phyloP scores from a whole-genome alignment of 148 eudicot species.

The Talinum fruticosum region DNA sequence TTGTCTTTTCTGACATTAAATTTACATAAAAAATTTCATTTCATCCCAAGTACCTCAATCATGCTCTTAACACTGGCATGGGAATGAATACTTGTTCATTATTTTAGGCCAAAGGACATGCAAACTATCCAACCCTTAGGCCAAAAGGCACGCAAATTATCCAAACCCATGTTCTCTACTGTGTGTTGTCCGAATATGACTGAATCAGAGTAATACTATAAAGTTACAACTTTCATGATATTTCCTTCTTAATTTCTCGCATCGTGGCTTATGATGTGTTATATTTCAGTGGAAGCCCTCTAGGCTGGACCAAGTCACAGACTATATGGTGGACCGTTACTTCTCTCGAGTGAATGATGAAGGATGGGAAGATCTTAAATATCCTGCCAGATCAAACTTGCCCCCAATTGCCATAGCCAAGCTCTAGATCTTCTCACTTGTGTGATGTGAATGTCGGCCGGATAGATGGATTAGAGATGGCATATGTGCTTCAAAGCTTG shows the following conservation, averaged over 20 bases:
- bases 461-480: neutral
- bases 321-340: constrained; percentile 60
- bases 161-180: neutral
- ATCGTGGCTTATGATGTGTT: neutral
- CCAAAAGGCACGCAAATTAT: neutral
- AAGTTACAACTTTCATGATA: neutral
- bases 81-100: neutral
- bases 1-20: neutral
- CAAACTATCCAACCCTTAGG: neutral
- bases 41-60: neutral
- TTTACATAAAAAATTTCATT: neutral
- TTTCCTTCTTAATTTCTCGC: neutral
- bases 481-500: neutral
- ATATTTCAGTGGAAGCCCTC: constrained; percentile 78
- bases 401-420: constrained; percentile 75
- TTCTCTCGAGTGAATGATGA: constrained; percentile 54
- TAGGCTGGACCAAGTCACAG: constrained; percentile 56
- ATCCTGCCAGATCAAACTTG: constrained; percentile 60
- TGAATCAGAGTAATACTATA: neutral
- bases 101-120: no score
- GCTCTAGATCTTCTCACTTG: constrained; percentile 40
- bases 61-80: neutral
- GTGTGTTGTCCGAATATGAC: neutral
- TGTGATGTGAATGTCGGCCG: neutral
- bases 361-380: constrained; percentile 66